Evolutionary conservation across 2,329 filamentous ascomycete genomes (phyloP).

Genomic region (Aspergillus hortae): DNA sequence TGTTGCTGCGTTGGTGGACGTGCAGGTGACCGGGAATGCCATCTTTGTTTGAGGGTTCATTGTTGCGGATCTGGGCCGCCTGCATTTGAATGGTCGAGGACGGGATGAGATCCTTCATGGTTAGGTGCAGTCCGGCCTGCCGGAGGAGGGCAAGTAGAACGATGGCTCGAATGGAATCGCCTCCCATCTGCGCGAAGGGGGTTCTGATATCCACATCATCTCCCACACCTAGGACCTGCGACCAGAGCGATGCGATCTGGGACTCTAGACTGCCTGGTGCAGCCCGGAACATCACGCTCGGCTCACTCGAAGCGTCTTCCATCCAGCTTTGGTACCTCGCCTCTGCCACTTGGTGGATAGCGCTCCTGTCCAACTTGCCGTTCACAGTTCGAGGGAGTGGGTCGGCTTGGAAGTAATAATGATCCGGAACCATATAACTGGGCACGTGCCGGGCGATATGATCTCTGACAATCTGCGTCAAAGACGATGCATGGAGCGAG

Average conservation of each 20-base stretch:
- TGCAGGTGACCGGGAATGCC: neutral
- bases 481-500: too few relatives aligned
- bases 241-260: slow-evolving; percentile 2
- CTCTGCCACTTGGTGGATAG: neutral
- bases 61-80: neutral
- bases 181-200: slow-evolving; percentile 2
- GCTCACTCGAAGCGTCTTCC: too few relatives aligned
- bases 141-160: slow-evolving; percentile 1
- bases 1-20: neutral
- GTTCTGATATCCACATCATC: neutral
- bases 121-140: neutral
- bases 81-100: slow-evolving; percentile 4
- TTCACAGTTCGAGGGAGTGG: slow-evolving; percentile 2
- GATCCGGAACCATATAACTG: slow-evolving; percentile 2
- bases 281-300: neutral
- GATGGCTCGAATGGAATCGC: slow-evolving; percentile 6
- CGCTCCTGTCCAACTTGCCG: neutral
- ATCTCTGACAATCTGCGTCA: neutral
- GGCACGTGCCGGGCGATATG: neutral
- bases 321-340: neutral
- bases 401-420: neutral
- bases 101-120: slow-evolving; percentile 1
- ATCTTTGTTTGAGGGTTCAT: neutral
- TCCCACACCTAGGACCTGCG: neutral
- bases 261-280: slow-evolving; percentile 2